Evolutionary conservation across 1,284 basidiomycete genomes (phyloP).

Genomic region (Pulchroboletus neoregius): DNA sequence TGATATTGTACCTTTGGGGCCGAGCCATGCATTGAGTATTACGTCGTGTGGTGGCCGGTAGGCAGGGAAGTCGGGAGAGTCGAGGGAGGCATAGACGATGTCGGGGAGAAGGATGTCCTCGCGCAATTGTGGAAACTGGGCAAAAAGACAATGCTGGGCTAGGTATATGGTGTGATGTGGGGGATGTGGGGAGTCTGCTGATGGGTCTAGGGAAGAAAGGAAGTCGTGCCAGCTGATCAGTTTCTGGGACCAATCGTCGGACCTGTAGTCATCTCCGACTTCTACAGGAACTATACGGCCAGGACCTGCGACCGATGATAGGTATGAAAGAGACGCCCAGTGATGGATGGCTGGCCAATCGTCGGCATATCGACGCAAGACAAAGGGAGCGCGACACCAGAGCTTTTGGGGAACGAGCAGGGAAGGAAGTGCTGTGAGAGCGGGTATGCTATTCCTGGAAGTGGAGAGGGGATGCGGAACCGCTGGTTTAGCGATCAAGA

Average conservation of each 20-base stretch:
- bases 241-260: slow-evolving; percentile 77
- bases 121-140: slow-evolving; percentile 78
- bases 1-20: slow-evolving; percentile 70
- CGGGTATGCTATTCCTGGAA: slow-evolving; percentile 35
- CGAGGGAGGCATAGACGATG: slow-evolving; percentile 76
- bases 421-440: slow-evolving; percentile 48
- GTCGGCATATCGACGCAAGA: slow-evolving; percentile 57
- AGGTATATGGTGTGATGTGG: slow-evolving; percentile 62
- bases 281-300: slow-evolving; percentile 90
- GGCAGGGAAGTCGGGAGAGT: slow-evolving; percentile 40
- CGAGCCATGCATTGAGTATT: slow-evolving; percentile 87
- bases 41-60: slow-evolving; percentile 72
- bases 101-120: slow-evolving; percentile 81
- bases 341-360: slow-evolving; percentile 72
- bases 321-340: slow-evolving; percentile 70
- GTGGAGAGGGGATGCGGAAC: slow-evolving; percentile 19
- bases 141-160: slow-evolving; percentile 85
- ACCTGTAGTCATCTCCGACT: slow-evolving; percentile 81
- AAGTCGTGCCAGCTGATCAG: slow-evolving; percentile 81
- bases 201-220: slow-evolving; percentile 50
- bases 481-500: slow-evolving; percentile 11
- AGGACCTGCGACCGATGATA: slow-evolving; percentile 63
- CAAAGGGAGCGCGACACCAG: slow-evolving; percentile 59
- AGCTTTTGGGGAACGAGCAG: slow-evolving; percentile 47
- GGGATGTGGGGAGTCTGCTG: slow-evolving; percentile 28